Base-by-base conservation (phyloP, 2,329 filamentous ascomycete genomes). In the Trichoderma brevicompactum region DNA sequence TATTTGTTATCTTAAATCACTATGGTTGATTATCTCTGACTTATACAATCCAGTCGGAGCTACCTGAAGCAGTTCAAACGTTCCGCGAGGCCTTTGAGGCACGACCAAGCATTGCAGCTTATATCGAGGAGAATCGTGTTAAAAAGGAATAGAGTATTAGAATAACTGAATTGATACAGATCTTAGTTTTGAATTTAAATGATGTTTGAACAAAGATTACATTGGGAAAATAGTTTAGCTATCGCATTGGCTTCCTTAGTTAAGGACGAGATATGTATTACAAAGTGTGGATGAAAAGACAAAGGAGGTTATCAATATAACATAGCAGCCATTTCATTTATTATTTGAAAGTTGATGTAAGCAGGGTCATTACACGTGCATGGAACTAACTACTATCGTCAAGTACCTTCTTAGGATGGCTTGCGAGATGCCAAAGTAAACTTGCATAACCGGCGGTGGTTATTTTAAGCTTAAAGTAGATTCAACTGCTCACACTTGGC, bases 11-110 rank as follows among this genome's bases (percentile, higher is more conserved):
- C 1, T 13, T 5, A 17, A 28, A 59, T 12, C 10, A 2, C 6
- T 7, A n/a, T 23, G 2, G 3, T 0, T 28, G 3, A 8, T n/a
- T 28, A 32, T 40, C 17, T 10, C 34, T 50, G 3, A 50, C 9
- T 23, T 28, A 8, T 1, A 7, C n/a, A 8, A 40, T 38, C 4
- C 15, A 65, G 63, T 17, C 55, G 2, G 13, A 56, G 19, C 34
- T 65, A 6, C 62, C 62, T 19, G 54, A 59, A 2, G 54, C 12
- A 12, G 12, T 65, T 41, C 40, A 46, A 52, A 60, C 34, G 15
- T 50, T 65, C 12, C 62, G 62, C 3, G 36, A 65, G 23, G 62
- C 62, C 3, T 60, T 65, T 43, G 62, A 65, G 44, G 43, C 43
- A 32, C 41, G 62, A 2, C 53, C 52, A 28, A 65, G 38, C 32